Percentiles rank a stretch among this genome's conserved stretches.
phyloP scores from a whole-genome alignment of 768 basidiomycete genomes.

The Rhodosporidiobolus odoratus region DNA sequence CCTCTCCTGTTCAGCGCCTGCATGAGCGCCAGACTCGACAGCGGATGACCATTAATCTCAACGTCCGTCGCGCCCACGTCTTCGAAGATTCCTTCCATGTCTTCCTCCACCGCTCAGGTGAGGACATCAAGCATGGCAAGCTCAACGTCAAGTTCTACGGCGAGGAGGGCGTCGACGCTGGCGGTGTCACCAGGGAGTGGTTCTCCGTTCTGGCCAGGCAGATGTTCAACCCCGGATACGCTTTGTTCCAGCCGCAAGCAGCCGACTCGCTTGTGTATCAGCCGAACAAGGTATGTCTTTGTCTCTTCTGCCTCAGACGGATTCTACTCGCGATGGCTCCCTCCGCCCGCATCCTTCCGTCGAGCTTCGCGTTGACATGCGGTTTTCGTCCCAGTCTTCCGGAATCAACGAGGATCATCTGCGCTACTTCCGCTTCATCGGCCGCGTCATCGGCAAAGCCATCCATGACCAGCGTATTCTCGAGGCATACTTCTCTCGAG shows the following conservation, averaged over 20 bases:
- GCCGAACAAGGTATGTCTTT: constrained; percentile 53
- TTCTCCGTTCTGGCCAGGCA: constrained; percentile 95
- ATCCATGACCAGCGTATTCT: constrained; percentile 93
- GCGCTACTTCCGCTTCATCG: constrained; percentile 97
- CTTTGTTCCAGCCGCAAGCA: constrained; percentile 94
- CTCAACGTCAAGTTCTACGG: constrained; percentile 88
- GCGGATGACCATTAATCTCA: constrained; percentile 73
- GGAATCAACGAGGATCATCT: constrained; percentile 93
- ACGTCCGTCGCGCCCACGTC: constrained; percentile 78
- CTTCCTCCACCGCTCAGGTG: constrained; percentile 80
- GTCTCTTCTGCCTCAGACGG: constrained; percentile 45
- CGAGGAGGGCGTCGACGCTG: constrained; percentile 97
- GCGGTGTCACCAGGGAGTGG: constrained; percentile 93
- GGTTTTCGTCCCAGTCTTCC: constrained; percentile 89
- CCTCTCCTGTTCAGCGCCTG: constrained; percentile 79
- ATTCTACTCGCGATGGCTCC: neutral
- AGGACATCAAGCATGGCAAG: constrained; percentile 97
- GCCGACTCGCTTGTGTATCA: constrained; percentile 93
- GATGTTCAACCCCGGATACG: constrained; percentile 99
- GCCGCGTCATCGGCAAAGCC: constrained; percentile 93
- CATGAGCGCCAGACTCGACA: constrained; percentile 67
- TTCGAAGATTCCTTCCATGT: constrained; percentile 97
- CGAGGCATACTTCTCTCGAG: constrained; percentile 92
- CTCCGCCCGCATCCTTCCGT: too few species aligned
- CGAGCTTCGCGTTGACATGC: too few species aligned